A percentile compares a stretch with the other conserved stretches of the same genome.
phyloP scores from a whole-genome alignment of 331 rosid genomes.

The Saraca asoca region DNA sequence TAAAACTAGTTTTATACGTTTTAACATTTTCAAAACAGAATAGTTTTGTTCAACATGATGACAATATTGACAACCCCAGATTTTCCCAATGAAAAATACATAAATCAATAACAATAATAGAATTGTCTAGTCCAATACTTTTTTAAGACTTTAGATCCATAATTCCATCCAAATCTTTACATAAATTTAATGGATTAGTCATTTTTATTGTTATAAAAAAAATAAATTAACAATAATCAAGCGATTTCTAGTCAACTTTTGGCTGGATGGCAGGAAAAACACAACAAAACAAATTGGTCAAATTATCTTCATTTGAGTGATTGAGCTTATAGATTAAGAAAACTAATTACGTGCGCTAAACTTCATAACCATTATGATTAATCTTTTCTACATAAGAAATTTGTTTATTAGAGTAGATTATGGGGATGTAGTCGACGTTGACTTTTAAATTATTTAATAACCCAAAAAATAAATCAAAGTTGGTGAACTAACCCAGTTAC shows the following conservation, averaged over 20 bases:
- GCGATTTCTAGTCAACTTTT: constrained; percentile 17
- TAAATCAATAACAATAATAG: constrained; percentile 19
- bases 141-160: too few species aligned
- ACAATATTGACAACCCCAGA: constrained; percentile 31
- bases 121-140: background rate
- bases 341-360: constrained; percentile 10
- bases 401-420: too few species aligned
- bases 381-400: too few species aligned
- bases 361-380: constrained; percentile 35
- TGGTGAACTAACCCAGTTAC: constrained; percentile 39
- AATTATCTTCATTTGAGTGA: background rate
- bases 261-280: constrained; percentile 23
- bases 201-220: too few species aligned
- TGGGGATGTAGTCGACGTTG: too few species aligned
- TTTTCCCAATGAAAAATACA: constrained; percentile 30
- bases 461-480: constrained; percentile 23
- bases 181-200: too few species aligned
- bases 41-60: constrained; percentile 24
- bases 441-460: too few species aligned
- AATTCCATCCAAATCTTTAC: too few species aligned
- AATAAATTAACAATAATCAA: too few species aligned
- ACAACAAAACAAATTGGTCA: constrained; percentile 18
- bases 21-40: too few species aligned
- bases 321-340: constrained; percentile 19
- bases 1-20: too few species aligned